These are phyloP conservation scores for Verticillium nubilum DNA, from an alignment of 2,329 filamentous ascomycete genomes.

Conservation along the genomic window DNA sequence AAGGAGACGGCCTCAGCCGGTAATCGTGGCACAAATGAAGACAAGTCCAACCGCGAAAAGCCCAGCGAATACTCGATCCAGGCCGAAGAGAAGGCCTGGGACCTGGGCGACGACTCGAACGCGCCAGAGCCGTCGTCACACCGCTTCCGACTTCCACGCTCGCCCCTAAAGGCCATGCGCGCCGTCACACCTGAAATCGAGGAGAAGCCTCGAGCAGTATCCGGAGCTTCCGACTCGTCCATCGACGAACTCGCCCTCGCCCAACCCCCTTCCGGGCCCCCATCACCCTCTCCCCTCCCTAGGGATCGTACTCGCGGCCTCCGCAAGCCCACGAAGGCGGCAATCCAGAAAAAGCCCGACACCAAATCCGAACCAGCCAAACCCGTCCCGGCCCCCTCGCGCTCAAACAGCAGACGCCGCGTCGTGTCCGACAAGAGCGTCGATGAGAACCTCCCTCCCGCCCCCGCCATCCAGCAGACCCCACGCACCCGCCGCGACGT, in stretches of 20 bases:
- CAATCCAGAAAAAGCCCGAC: neutral
- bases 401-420: neutral
- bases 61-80: constrained; percentile 39
- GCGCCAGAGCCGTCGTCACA: constrained; percentile 25
- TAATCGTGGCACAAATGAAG: constrained; percentile 31
- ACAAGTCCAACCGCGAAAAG: constrained; percentile 17
- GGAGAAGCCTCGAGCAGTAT: constrained; percentile 6
- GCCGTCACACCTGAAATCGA: constrained; percentile 2
- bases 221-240: constrained; percentile 16
- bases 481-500: constrained; percentile 6
- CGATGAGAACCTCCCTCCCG: constrained; percentile 12
- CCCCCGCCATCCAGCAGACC: constrained; percentile 9
- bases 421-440: constrained; percentile 5
- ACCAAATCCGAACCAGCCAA: neutral
- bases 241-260: constrained; percentile 17
- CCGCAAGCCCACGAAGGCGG: neutral
- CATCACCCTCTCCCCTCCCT: constrained; percentile 1
- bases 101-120: constrained; percentile 25
- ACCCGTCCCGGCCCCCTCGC: neutral
- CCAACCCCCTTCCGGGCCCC: constrained; percentile 4
- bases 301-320: neutral
- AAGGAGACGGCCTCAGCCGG: constrained; percentile 32
- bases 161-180: constrained; percentile 22
- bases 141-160: constrained; percentile 22
- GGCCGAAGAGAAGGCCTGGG: constrained; percentile 41